Base-by-base conservation (phyloP, 164 flowering plant species). In the Vitis labrusca region DNA sequence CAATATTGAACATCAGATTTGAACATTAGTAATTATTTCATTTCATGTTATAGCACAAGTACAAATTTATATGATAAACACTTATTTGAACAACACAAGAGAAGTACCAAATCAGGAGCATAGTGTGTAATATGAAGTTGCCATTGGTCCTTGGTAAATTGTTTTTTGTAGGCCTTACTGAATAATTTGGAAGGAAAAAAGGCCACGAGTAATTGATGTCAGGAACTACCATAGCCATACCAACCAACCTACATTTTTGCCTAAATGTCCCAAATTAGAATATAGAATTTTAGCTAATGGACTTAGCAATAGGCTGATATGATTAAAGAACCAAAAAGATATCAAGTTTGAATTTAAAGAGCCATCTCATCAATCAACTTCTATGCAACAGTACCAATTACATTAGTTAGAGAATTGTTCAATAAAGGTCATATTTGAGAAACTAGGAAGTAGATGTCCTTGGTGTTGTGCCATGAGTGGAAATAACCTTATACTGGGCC, bases 151-250 rank as follows among this genome's bases (percentile, higher is more conserved):
- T 6, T 61, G 16, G 14, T 30, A 11, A n/a, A 10, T 8, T 67
- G 44, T 52, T 50, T 67, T 15, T 60, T 67, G 54, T 15, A 56
- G 58, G 60, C 70, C 1, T 16, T 54, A 57, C 47, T 50, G 30
- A 15, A 19, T 12, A 67, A 19, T 17, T 60, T 44, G 2, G 23
- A 44, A 44, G 63, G 70, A 32, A 67, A 58, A 44, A 62, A 67
- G 63, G 70, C 63, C 70, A 67, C 63, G 50, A 57, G 53, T 67
- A 67, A 58, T 67, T 67, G 8, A 50, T 60, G n/a, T 58, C 62
- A 17, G 70, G 70, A 19, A 67, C 70, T 58, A 67, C 50, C 49
- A 67, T 5, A 10, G 70, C 70, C 17, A 63, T 62, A 12, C 70
- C 70, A 29, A 49, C 65, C 53, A 49, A 37, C 65, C 65, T 69